Base-by-base conservation (phyloP, 108 stramenopile species). In the Fragilariopsis cylindrus region DNA sequence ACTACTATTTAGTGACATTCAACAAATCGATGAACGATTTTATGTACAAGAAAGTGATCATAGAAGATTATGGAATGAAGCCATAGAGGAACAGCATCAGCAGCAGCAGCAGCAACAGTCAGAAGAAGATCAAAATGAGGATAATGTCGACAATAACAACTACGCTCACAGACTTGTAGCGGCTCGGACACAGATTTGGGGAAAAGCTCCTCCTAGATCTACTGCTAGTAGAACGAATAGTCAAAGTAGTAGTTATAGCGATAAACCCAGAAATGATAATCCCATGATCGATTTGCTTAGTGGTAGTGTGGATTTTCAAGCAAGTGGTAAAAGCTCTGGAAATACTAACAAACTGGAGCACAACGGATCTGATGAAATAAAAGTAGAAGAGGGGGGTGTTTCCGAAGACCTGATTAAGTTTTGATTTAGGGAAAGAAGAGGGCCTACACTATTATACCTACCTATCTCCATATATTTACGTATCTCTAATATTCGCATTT, bases 41-140 rank as follows among this genome's bases (percentile, higher is more conserved):
- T 92, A 87, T 68, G 87, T 92, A 13, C 81, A 81, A 44, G 87
- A 88, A 68, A 83, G 82, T 55, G 91, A 92, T 74, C 91, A 92
- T 79, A 72, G 87, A 53, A 52, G 49, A 44, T 66, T 92, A 48
- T 92, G 91, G 91, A 92, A 92, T 69, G 73, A 85, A 16, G 57
- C 47, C 50, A 65, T 79, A 18, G 39, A 62, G 48, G 57, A 72
- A 15, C 42, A 63, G 42, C 62, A 63, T 7, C 4, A 7, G 58
- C 7, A 60, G 41, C 19, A 40, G 4, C 39, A 4, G 58, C 4
- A 9, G 7, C n/a, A 57, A 1, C 12, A 57, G 7, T 30, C 30
- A 30, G 30, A 30, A 30, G 30, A 30, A 30, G 30, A 30, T 30
- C 30, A 30, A 30, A 30, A 30, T 30, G 30, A 30, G 30, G 30